Base-by-base conservation (phyloP, 1,139 yeast genomes). In the Oligophagozyma castellii region DNA sequence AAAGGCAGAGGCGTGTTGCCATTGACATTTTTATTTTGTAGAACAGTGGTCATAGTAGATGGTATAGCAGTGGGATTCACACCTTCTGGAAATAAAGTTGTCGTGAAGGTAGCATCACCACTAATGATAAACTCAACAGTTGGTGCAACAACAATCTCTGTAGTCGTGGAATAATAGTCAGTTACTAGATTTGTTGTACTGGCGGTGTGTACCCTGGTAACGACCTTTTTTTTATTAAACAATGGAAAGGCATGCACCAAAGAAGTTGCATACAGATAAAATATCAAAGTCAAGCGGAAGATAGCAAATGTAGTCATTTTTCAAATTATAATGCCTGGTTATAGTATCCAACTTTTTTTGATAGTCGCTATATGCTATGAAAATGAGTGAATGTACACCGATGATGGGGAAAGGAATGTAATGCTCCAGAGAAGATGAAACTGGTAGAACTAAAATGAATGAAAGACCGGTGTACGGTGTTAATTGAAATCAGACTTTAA, bases 131-230 rank as follows among this genome's bases (percentile, higher is more conserved):
- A 58, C 46, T 74, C 70, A 19, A 76, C 83, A 11, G 81, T 72
- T 30, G 84, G 81, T 33, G 76, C 68, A 34, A 66, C 60, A 14
- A 68, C 58, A 6, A 78, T 65, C 26, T 73, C 63, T 5, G 78
- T 72, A 5, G 74, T 68, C 1, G 79, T 73, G 13, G 70, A 62
- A 38, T 61, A 60, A 14, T 70, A 65, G 32, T 64, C 56, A 2
- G 73, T 66, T 11, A 61, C 59, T 3, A 76, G 71, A 16, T 46
- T 39, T 4, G 70, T 70, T 3, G 67, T 61, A 18, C 56, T 62
- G n/a, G 81, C 83, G 16, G 80, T 73, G 44, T 70, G 76, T 26
- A 59, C 55, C 44, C 78, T 63, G 7, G 84, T 75, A 31, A 75
- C 60, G 14, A 70, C 43, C 24, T 50, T 55, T 18, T 54, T 47